phyloP scores from a whole-genome alignment of 192 early-diverging fungal genomes.

The Chytriomyces confervae region DNA sequence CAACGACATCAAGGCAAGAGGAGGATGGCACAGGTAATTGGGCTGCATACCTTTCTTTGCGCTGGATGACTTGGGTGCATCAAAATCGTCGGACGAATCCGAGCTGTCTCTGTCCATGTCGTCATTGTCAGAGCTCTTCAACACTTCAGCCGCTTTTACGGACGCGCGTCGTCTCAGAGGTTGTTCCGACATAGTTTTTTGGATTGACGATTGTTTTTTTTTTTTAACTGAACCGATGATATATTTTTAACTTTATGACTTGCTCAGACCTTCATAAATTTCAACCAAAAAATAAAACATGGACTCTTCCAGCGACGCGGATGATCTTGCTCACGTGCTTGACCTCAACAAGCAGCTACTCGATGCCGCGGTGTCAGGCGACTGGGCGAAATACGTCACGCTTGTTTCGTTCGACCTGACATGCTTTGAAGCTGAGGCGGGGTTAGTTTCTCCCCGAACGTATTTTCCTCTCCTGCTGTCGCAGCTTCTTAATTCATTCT shows the following conservation, averaged over 20 bases:
- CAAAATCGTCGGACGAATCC: not conserved
- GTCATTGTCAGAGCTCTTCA: not conserved
- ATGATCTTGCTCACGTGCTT: not conserved
- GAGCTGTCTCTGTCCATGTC: not conserved
- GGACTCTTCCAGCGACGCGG: not conserved
- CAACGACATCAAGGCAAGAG: not conserved
- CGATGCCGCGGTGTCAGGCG: slow-evolving; percentile 41
- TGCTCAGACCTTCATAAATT: not conserved
- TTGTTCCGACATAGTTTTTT: not conserved
- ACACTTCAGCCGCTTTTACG: not conserved
- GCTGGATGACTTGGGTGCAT: not conserved
- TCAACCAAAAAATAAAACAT: not conserved
- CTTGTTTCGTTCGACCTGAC: slow-evolving; percentile 44
- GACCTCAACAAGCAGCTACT: slow-evolving; percentile 41
- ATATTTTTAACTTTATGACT: not conserved
- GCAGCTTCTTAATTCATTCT: not conserved
- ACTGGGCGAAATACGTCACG: slow-evolving; percentile 48
- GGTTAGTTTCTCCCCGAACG: not conserved
- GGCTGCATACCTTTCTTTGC: not conserved
- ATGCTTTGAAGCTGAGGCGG: slow-evolving; percentile 53
- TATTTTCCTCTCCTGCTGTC: not conserved
- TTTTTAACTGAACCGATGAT: not conserved
- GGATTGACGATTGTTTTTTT: not conserved
- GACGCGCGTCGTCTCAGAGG: slow-evolving; percentile 1
- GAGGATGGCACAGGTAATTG: not conserved